Conservation (phyloP, 2,329 filamentous ascomycete genomes). For the Fusarium sp. region DNA sequence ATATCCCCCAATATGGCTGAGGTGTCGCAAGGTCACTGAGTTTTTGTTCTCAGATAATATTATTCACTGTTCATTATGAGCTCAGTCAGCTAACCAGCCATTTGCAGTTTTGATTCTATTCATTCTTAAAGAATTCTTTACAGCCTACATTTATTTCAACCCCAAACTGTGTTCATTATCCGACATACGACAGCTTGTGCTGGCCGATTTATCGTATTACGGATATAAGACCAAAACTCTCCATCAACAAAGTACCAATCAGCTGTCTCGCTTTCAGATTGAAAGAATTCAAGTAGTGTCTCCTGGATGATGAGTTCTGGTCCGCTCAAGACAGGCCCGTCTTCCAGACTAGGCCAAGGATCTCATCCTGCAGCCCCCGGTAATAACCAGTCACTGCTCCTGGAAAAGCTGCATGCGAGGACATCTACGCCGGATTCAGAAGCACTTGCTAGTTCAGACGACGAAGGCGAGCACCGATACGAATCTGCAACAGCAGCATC, state of each 20-base stretch:
- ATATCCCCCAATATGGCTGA: constrained; percentile 19
- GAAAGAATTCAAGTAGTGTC: constrained; percentile 23
- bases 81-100: constrained; percentile 39
- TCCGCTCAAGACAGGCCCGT: constrained; percentile 62
- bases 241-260: background rate
- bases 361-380: constrained; percentile 61
- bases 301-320: constrained; percentile 63
- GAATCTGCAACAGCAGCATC: constrained; percentile 61
- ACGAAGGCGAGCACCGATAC: constrained; percentile 80
- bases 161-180: constrained; percentile 11
- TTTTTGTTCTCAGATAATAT: constrained; percentile 22
- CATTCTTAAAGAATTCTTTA: constrained; percentile 33
- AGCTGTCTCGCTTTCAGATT: constrained; percentile 2
- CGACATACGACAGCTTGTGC: constrained; percentile 15
- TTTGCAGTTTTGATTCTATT: constrained; percentile 40
- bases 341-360: constrained; percentile 64
- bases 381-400: constrained; percentile 72
- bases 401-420: constrained; percentile 82
- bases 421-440: constrained; percentile 95
- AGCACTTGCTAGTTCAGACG: constrained; percentile 92
- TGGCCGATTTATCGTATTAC: background rate
- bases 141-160: constrained; percentile 23
- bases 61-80: constrained; percentile 32
- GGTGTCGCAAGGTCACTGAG: constrained; percentile 32
- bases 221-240: background rate